Evolutionary conservation across 2,329 filamentous ascomycete species (phyloP), one percentile per base, ranked within the genome.

Genomic region (Amesomyces nigricolor): DNA sequence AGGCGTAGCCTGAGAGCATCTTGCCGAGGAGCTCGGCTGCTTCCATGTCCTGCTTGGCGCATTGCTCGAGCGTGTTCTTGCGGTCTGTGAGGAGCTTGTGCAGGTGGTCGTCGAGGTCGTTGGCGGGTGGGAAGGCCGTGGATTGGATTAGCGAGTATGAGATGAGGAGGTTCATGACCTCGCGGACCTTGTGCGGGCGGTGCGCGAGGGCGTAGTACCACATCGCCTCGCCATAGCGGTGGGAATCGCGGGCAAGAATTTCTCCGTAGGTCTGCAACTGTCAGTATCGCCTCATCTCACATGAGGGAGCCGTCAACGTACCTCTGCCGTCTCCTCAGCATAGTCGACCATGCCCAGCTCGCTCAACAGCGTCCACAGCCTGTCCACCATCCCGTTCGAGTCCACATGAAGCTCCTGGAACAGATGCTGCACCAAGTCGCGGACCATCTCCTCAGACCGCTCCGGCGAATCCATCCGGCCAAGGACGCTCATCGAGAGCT

Each of bases 181-280:
- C 85, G 65, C 89, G 89, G 51, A 96, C 86, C 70, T 92, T 95
- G 60, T 80, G 77, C 1, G 83, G 75, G 26, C 86, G 83, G 66
- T 95, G 91, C 3, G 91, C 88, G 11, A 95, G 82, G 22, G 92
- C 88, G 68, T 94, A 97, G 75, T 95, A 96, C 73, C 94, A 86
- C 17, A 97, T 78, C 0, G 90, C 89, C 61, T 92, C 84, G 52
- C 92, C 92, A 63, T 92, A 96, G 53, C 87, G 82, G 64, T 89
- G 82, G 0, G 87, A 87, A 42, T 83, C 81, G 57, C 84, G 79
- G 10, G 85, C 82, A 39, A 96, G 78, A 47, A 85, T 79, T 61
- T 96, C 86, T 55, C 91, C 92, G 67, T 90, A 96, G 61, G 87
- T 85, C 89, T 95, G n/a, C 35, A 17, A 16, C 32, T n/a, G 61